Conservation (phyloP, 306 rosid species). For the Morella rubra region DNA sequence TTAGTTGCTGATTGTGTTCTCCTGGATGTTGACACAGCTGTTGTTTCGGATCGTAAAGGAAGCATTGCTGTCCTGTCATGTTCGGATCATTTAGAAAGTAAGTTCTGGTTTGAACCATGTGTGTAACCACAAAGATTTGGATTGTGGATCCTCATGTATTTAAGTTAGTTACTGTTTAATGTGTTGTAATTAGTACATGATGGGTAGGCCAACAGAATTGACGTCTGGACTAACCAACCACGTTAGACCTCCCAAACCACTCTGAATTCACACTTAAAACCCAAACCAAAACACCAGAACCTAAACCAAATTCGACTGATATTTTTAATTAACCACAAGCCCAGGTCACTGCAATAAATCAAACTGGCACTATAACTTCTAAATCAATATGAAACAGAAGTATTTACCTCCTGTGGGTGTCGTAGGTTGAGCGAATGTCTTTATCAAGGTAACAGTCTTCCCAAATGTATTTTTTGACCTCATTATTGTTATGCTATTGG, state of each 20-base stretch:
- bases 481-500: neutral
- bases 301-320: no score
- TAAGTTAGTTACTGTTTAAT: neutral
- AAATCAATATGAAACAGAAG: no score
- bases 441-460: neutral
- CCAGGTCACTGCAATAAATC: no score
- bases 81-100: conserved; percentile 78
- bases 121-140: neutral
- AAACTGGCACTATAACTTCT: no score
- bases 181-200: neutral
- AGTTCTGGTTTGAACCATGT: conserved; percentile 24
- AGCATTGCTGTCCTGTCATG: conserved; percentile 77
- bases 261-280: no score
- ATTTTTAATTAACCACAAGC: no score
- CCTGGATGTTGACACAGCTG: conserved; percentile 74
- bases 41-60: conserved; percentile 97
- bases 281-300: no score
- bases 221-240: no score
- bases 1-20: conserved; percentile 91
- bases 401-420: neutral
- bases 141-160: neutral
- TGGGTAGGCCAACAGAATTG: no score
- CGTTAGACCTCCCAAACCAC: no score
- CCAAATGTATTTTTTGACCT: neutral
- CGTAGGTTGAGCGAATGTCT: neutral